Conservation (phyloP, 768 basidiomycete genomes). For the Termitomyces sp. region DNA sequence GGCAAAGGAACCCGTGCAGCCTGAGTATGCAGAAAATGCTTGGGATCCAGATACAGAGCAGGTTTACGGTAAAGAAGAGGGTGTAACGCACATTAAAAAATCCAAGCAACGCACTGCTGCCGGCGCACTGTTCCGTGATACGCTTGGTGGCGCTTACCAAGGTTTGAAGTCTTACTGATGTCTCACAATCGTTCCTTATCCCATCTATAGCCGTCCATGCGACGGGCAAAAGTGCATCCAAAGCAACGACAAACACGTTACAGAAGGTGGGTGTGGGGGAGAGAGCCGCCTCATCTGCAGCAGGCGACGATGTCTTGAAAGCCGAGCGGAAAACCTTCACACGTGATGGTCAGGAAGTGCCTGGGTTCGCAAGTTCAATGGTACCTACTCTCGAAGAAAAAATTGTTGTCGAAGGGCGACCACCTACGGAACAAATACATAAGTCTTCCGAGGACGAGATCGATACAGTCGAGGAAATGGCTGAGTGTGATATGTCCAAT, state of each 20-base stretch:
- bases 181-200: neutral
- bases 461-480: conserved; percentile 4
- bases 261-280: conserved; percentile 40
- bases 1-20: conserved; percentile 43
- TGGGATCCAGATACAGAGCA: conserved; percentile 80
- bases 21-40: conserved; percentile 45
- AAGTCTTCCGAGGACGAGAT: neutral
- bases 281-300: conserved; percentile 29
- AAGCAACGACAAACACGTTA: conserved; percentile 27
- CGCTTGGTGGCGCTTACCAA: conserved; percentile 38
- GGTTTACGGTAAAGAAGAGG: conserved; percentile 34
- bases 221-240: conserved; percentile 30
- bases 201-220: conserved; percentile 32
- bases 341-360: conserved; percentile 41
- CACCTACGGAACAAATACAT: conserved; percentile 25
- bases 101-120: conserved; percentile 28
- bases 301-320: conserved; percentile 35
- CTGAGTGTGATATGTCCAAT: neutral
- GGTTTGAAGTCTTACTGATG: conserved; percentile 28
- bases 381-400: conserved; percentile 73
- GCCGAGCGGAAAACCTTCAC: conserved; percentile 49
- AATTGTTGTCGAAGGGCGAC: conserved; percentile 43
- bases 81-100: conserved; percentile 36
- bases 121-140: conserved; percentile 28
- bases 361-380: conserved; percentile 55